Evolutionary conservation across 305 asterid genomes (phyloP).

Genomic region (Fraxinus albicans): DNA sequence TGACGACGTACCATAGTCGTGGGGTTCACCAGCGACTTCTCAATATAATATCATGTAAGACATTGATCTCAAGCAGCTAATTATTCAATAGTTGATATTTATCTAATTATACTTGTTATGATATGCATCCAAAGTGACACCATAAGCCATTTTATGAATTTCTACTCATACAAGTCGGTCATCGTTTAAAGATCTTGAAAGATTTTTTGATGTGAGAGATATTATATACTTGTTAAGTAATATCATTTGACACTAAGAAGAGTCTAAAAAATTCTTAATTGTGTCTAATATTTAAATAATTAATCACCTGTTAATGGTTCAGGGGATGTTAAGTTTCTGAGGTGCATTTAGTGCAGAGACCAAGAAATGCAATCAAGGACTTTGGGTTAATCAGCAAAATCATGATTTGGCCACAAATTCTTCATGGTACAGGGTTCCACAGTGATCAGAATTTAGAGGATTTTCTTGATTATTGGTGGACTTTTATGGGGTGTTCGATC

Average conservation of each 20-base stretch:
- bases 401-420: conserved; percentile 30
- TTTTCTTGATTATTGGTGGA: conserved; percentile 9
- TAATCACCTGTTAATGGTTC: conserved; percentile 19
- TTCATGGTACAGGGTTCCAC: conserved; percentile 17
- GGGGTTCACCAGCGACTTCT: neutral
- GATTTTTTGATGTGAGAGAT: neutral
- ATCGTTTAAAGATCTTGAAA: neutral
- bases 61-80: neutral
- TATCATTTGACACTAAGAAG: neutral
- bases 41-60: neutral
- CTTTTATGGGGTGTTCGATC: neutral
- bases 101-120: neutral
- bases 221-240: neutral
- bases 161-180: neutral
- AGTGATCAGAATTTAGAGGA: neutral
- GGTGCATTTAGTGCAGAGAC: conserved; percentile 27
- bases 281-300: neutral
- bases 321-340: conserved; percentile 28
- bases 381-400: conserved; percentile 11
- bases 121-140: neutral
- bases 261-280: neutral
- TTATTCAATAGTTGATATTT: neutral
- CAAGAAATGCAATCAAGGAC: conserved; percentile 20
- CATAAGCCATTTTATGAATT: neutral
- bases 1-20: neutral